Conservation (phyloP, 306 rosid species). For the Rubus idaeus region DNA sequence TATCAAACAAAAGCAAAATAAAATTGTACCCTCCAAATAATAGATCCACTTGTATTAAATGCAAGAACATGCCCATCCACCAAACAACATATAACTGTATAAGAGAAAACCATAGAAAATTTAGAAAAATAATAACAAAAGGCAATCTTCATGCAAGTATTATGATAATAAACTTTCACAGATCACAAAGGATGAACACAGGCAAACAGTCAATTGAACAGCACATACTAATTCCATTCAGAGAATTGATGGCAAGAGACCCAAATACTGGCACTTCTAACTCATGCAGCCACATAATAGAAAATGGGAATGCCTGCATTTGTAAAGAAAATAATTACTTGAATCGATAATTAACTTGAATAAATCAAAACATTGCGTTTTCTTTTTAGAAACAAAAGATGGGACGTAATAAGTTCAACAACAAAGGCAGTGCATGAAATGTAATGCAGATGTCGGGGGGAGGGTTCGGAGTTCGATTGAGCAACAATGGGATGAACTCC, state of each 20-base stretch:
- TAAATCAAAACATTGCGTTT: background rate
- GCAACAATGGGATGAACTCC: background rate
- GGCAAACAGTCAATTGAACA: constrained; percentile 18
- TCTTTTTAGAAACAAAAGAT: background rate
- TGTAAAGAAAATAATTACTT: background rate
- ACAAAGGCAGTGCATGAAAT: background rate
- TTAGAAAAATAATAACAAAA: background rate
- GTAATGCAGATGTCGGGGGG: no score
- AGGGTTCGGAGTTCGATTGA: no score
- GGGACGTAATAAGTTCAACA: background rate
- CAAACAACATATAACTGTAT: constrained; percentile 77
- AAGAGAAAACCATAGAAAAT: constrained; percentile 18
- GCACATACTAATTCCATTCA: constrained; percentile 56
- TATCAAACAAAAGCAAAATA: constrained; percentile 7
- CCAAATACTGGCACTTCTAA: constrained; percentile 83
- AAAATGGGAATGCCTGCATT: constrained; percentile 63
- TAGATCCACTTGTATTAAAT: constrained; percentile 65
- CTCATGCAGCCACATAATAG: constrained; percentile 61
- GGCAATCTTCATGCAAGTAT: background rate
- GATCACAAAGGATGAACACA: constrained; percentile 16
- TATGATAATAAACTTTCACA: background rate
- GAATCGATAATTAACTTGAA: constrained; percentile 4
- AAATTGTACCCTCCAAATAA: constrained; percentile 70
- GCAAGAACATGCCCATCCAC: constrained; percentile 85
- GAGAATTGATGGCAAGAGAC: constrained; percentile 53